Conservation (phyloP, 257 asterid species). For the Petunia axillaris region DNA sequence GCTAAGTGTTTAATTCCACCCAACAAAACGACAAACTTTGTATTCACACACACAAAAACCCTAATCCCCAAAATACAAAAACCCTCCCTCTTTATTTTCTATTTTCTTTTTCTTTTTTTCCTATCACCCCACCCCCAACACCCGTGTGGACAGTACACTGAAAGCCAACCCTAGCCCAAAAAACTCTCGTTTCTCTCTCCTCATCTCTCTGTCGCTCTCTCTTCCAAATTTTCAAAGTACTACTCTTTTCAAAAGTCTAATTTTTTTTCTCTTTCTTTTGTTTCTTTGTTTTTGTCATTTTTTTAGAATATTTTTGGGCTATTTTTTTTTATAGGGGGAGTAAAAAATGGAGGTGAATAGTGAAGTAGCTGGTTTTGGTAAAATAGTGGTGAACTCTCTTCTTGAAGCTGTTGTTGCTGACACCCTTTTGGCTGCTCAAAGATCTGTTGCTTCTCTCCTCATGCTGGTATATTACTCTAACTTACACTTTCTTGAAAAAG, state of each 20-base stretch:
- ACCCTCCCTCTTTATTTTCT: not conserved
- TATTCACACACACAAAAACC: slow-evolving; percentile 24
- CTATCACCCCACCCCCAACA: not conserved
- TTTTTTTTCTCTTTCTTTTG: slow-evolving; percentile 10
- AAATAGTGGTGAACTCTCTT: slow-evolving; percentile 44
- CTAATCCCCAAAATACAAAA: slow-evolving; percentile 23
- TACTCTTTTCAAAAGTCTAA: not conserved
- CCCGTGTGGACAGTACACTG: slow-evolving; percentile 43
- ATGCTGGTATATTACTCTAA: slow-evolving; percentile 50
- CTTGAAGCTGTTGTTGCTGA: slow-evolving; percentile 51
- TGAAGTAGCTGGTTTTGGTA: slow-evolving; percentile 43
- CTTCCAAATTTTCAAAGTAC: slow-evolving; percentile 9
- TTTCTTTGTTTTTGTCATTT: slow-evolving; percentile 22
- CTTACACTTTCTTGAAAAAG: not conserved
- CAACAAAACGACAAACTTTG: not conserved
- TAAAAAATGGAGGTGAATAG: slow-evolving; percentile 64
- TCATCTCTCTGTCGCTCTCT: slow-evolving; percentile 28
- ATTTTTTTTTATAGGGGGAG: slow-evolving; percentile 19
- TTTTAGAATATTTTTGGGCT: not conserved
- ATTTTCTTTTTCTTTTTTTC: no score
- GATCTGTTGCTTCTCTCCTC: slow-evolving; percentile 61
- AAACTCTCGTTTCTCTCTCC: slow-evolving; percentile 24
- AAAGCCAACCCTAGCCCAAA: slow-evolving; percentile 53
- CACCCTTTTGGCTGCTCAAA: slow-evolving; percentile 59
- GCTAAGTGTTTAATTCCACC: not conserved